Percentiles rank a stretch among this genome's conserved stretches.
These are phyloP conservation scores for Cercospora zeae-maydis DNA, from an alignment of 2,329 filamentous ascomycete genomes.

Conservation along the genomic window DNA sequence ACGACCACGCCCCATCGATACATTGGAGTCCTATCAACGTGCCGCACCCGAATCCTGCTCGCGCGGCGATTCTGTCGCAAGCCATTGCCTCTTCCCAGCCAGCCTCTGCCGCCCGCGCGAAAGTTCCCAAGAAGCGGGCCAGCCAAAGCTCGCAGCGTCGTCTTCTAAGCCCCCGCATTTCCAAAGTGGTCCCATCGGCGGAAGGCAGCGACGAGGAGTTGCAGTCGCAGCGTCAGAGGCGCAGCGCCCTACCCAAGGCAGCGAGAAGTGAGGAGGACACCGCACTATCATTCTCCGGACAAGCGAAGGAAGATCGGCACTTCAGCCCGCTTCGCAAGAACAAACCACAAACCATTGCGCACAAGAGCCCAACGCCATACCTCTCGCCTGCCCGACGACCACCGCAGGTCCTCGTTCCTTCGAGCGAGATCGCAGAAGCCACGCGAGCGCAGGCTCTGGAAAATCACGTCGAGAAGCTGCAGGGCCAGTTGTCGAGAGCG, in stretches of 20 bases:
- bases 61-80: neutral
- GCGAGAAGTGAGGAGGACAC: constrained; percentile 2
- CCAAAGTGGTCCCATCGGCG: neutral
- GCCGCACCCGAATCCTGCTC: neutral
- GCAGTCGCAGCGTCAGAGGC: neutral
- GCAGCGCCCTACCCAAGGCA: constrained; percentile 7
- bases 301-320: neutral
- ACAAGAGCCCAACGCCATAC: neutral
- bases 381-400: neutral
- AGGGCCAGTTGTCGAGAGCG: neutral
- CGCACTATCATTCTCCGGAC: neutral
- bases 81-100: neutral
- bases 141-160: constrained; percentile 6
- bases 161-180: neutral
- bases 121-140: neutral
- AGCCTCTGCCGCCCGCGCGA: neutral
- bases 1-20: neutral
- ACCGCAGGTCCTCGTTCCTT: constrained; percentile 3
- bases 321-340: constrained; percentile 6
- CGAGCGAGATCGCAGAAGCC: constrained; percentile 3
- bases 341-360: neutral
- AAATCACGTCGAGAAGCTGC: neutral
- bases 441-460: constrained; percentile 5
- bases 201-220: neutral
- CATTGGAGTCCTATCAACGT: constrained; percentile 6